These are phyloP conservation scores for Hippophae rhamnoides DNA, from an alignment of 306 rosid genomes.

Conservation along the genomic window DNA sequence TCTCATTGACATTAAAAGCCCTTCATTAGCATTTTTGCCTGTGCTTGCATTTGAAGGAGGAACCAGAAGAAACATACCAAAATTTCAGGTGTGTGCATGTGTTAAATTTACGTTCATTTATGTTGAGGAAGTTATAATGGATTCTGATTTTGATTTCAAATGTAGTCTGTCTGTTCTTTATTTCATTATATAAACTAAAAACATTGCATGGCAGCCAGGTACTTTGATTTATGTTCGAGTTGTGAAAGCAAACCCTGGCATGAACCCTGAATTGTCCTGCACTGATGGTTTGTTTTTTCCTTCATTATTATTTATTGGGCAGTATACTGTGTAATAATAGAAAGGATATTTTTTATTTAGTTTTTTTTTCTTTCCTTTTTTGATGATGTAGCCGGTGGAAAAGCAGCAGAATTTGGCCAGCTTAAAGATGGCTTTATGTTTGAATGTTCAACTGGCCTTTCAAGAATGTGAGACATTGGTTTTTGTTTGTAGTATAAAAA, in stretches of 20 bases:
- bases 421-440: conserved; percentile 83
- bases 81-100: conserved; percentile 57
- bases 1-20: conserved; percentile 90
- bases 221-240: conserved; percentile 65
- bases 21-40: conserved; percentile 64
- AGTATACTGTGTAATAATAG: not conserved
- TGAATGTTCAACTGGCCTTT: conserved; percentile 74
- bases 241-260: conserved; percentile 72
- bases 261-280: conserved; percentile 90
- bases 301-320: not conserved
- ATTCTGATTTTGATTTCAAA: conserved; percentile 1
- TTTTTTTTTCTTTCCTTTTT: conserved; percentile 2
- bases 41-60: conserved; percentile 99
- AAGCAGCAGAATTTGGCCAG: conserved; percentile 68
- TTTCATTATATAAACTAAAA: conserved; percentile 17
- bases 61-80: conserved; percentile 92
- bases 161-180: conserved; percentile 6
- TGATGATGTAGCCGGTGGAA: conserved; percentile 49
- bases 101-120: not conserved
- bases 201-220: conserved; percentile 48
- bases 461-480: conserved; percentile 58
- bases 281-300: conserved; percentile 56
- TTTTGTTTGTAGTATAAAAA: conserved; percentile 1
- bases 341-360: not conserved
- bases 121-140: not conserved